Conservation (phyloP, 352 stramenopile genomes). For the Achlya hypogyna region DNA sequence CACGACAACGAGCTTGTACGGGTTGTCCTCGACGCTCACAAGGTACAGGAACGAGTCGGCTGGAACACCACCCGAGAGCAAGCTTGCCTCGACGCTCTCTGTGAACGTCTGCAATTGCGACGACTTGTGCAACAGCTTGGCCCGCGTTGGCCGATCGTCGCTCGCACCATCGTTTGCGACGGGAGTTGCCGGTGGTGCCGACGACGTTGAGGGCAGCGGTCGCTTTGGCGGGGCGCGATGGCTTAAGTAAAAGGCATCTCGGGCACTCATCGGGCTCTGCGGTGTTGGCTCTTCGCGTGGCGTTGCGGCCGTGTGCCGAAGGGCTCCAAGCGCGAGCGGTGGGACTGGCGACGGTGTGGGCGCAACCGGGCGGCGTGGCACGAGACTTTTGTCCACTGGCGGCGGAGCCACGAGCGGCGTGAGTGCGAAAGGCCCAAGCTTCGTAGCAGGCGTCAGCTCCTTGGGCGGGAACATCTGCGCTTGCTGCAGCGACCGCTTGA, state of each 20-base stretch:
- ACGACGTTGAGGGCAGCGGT: background rate
- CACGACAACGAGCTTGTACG: constrained; percentile 61
- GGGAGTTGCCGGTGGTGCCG: background rate
- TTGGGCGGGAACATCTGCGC: constrained; percentile 33
- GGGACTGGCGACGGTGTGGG: constrained; percentile 24
- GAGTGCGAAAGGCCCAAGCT: background rate
- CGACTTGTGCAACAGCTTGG: constrained; percentile 37
- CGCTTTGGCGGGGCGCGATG: background rate
- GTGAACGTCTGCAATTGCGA: constrained; percentile 52
- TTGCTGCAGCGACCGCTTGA: constrained; percentile 50
- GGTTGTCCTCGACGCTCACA: constrained; percentile 54
- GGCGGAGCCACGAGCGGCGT: background rate
- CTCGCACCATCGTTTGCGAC: background rate
- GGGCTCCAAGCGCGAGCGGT: constrained; percentile 29
- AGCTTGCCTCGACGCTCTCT: constrained; percentile 37
- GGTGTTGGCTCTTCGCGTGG: too few relatives aligned
- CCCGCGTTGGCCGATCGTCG: constrained; percentile 22
- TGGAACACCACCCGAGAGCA: constrained; percentile 23
- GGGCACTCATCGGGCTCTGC: background rate
- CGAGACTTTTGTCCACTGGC: constrained; percentile 26
- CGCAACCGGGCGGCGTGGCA: constrained; percentile 25
- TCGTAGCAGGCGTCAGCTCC: background rate
- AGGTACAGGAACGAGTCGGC: constrained; percentile 72
- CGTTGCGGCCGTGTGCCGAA: too few relatives aligned
- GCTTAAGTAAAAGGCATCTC: constrained; percentile 11